Base-by-base conservation (phyloP, 345 rosid species). In the Luvunga scandens region DNA sequence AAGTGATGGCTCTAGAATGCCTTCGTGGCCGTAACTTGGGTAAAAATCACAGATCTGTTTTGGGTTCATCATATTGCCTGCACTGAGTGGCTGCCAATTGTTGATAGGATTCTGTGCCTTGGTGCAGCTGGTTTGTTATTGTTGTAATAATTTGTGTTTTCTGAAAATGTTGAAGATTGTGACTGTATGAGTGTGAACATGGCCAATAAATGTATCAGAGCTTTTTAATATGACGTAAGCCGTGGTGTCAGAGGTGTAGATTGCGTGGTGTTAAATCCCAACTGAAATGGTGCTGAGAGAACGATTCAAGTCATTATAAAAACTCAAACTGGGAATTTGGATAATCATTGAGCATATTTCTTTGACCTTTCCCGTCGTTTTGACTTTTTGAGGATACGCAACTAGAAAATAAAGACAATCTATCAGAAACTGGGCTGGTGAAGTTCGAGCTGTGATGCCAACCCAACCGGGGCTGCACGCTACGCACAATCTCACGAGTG, bases 1-100 rank as follows among this genome's bases (percentile, higher is more conserved):
- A 96, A 86, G 90, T 94, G 53, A 92, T 90, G 89, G 90, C 90
- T 83, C 84, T 96, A 22, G 97, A 92, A 82, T 90, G 98, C 75
- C 92, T 96, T 74, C 86, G 97, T 22, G 97, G 96, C 71, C 85
- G 81, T 67, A 87, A 88, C 84, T 76, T 88, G 62, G 93, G 94
- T 70, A 90, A 80, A 84, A 84, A 84, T 71, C 88, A 91, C 66
- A 64, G 74, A 69, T 90, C 96, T 31, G 84, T 88, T 55, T 84
- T 85, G 62, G 78, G 90, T 78, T 84, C 96, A 28, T 84, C 93
- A 5, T 86, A 82, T 83, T 86, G 82, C 69, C 81, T 81, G 53
- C 75, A 81, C 72, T 92, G 81, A 86, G 28, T 69, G 42, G 27
- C 78, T 10, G 22, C 19, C 59, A 28, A n/a, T 45, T 2, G 13